A percentile compares a stretch with the other conserved stretches of the same genome.
These are phyloP conservation scores for Nicotiana tabacum DNA, from an alignment of 257 asterid genomes.

Conservation along the genomic window DNA sequence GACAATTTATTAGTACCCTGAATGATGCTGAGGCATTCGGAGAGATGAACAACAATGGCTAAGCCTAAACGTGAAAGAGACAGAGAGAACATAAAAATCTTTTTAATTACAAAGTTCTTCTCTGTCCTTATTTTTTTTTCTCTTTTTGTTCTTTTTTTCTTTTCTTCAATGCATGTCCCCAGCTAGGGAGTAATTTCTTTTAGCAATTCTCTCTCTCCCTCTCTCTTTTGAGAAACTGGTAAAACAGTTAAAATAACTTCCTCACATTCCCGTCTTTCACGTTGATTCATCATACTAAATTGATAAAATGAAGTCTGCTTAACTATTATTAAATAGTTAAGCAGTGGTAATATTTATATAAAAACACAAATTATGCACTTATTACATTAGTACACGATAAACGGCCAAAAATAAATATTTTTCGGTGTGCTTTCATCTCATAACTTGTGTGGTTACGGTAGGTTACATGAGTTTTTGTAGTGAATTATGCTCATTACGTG, in stretches of 20 bases:
- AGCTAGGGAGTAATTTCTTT: neutral
- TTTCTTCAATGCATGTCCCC: constrained; percentile 3
- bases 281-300: too few relatives aligned
- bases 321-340: too few relatives aligned
- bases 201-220: neutral
- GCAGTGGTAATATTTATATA: too few relatives aligned
- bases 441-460: too few relatives aligned
- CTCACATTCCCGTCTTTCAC: neutral
- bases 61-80: constrained; percentile 55
- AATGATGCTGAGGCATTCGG: constrained; percentile 98
- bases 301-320: too few relatives aligned
- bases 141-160: too few relatives aligned
- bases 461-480: too few relatives aligned
- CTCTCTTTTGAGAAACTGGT: neutral
- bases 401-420: too few relatives aligned
- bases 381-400: too few relatives aligned
- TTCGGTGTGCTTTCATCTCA: too few relatives aligned
- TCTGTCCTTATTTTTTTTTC: constrained; percentile 3
- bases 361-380: too few relatives aligned
- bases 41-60: constrained; percentile 76
- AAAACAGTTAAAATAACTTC: neutral
- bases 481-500: too few relatives aligned
- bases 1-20: constrained; percentile 44
- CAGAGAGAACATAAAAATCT: constrained; percentile 28
- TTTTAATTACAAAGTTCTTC: constrained; percentile 59